Base-by-base conservation (phyloP, 768 basidiomycete genomes). In the Hypholoma fasciculare region DNA sequence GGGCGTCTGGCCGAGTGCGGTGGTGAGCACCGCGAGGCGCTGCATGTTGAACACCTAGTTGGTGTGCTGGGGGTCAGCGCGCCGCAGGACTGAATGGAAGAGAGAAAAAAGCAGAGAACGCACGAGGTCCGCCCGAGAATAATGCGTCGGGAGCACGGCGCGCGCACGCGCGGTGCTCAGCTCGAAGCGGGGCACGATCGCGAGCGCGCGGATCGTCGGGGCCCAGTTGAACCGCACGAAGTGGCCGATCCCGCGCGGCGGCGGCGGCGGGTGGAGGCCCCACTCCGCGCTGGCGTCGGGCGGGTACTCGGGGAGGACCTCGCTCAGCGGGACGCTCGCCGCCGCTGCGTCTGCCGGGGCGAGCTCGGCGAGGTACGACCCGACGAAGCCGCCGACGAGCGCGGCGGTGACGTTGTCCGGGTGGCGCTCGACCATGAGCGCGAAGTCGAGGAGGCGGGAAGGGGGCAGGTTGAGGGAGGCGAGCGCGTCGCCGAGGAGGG, bases 351-450 rank as follows among this genome's bases (percentile, higher is more conserved):
- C 96, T 42, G 81, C 83, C 9, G 82, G 81, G 64, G 92, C 92
- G 48, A 98, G 82, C 72, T 97, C 96, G 59, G 90, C 84, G 52
- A 98, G 82, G 78, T 98, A 99, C 2, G 91, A 92, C 17, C 97
- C 97, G 23, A 98, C 93, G 73, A 99, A 98, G 0, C 97, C 97
- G 37, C 97, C 97, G 16, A 98, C 83, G 38, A 99, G 85, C 0
- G 96, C 96, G 2, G 97, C 97, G 0, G 97, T 97, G 68, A 99
- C 96, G 71, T 99, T 99, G 74, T 99, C 97, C 14, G 97, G 97
- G 71, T 99, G 97, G 16, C 97, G 84, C 75, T 99, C 97, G 67
- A 99, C 95, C 97, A 99, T 99, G 54, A 99, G 81, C 1, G 96
- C 96, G 68, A 92, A 96, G 75, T 99, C 97, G 60, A 98, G 85